Evolutionary conservation across 768 basidiomycete genomes (phyloP).

Genomic region (Hemileccinum rubropunctum): DNA sequence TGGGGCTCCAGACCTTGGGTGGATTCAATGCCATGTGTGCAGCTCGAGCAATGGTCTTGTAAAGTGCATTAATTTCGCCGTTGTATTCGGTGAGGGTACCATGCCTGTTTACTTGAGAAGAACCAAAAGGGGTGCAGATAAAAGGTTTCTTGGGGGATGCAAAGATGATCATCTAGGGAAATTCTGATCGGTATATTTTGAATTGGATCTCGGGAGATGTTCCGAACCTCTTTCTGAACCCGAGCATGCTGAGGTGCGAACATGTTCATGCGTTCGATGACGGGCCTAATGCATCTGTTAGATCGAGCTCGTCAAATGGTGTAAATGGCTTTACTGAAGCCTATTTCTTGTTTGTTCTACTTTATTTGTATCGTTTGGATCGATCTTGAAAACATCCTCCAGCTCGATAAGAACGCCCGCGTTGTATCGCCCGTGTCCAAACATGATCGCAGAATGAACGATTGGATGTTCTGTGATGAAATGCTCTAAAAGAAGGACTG

Average conservation of each 20-base stretch:
- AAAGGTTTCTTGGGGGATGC: slow-evolving; percentile 11
- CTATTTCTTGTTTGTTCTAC: slow-evolving; percentile 12
- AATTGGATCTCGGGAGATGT: too few species aligned
- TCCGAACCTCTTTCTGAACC: slow-evolving; percentile 19
- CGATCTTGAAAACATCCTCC: slow-evolving; percentile 6
- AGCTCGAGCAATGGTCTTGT: slow-evolving; percentile 3
- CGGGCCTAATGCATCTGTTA: slow-evolving; percentile 3
- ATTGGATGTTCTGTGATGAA: slow-evolving; percentile 14
- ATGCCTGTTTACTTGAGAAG: slow-evolving; percentile 7
- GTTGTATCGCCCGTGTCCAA: slow-evolving; percentile 21
- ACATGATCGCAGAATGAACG: slow-evolving; percentile 18
- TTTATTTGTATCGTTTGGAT: slow-evolving; percentile 6
- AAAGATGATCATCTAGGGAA: slow-evolving; percentile 21
- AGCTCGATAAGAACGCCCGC: slow-evolving; percentile 18
- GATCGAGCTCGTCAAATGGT: neutral
- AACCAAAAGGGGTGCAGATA: neutral
- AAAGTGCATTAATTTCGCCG: slow-evolving; percentile 13
- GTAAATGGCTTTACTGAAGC: slow-evolving; percentile 9
- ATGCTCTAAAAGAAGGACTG: slow-evolving; percentile 7
- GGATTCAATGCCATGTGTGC: slow-evolving; percentile 8
- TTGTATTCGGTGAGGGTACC: slow-evolving; percentile 11
- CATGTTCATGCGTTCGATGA: slow-evolving; percentile 18
- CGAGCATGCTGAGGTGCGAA: slow-evolving; percentile 22
- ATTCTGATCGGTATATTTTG: too few species aligned
- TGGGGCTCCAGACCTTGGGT: slow-evolving; percentile 16